Evolutionary conservation across 2,329 filamentous ascomycete species (phyloP).

Genomic region (Aspergillus sojae): DNA sequence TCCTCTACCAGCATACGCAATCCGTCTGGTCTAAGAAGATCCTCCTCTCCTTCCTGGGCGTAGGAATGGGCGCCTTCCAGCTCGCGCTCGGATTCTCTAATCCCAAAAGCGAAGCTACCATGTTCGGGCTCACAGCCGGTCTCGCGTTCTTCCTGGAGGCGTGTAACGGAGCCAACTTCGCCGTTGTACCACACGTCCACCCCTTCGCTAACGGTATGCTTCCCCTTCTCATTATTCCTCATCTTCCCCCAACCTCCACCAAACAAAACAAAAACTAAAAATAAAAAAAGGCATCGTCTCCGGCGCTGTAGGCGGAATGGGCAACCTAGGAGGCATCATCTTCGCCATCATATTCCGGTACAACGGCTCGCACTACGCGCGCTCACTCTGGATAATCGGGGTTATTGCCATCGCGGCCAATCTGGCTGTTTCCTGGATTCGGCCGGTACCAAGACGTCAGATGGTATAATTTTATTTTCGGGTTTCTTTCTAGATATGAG

Average conservation of each 20-base stretch:
- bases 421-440: constrained; percentile 65
- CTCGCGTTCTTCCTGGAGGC: constrained; percentile 83
- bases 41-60: constrained; percentile 58
- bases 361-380: constrained; percentile 66
- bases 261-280: not conserved
- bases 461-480: constrained; percentile 26
- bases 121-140: constrained; percentile 76
- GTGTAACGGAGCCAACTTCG: constrained; percentile 83
- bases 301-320: constrained; percentile 75
- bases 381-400: constrained; percentile 80
- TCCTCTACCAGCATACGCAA: constrained; percentile 55
- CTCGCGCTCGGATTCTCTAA: constrained; percentile 67
- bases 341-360: constrained; percentile 86
- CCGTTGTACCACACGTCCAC: constrained; percentile 83
- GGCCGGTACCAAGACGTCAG: constrained; percentile 58
- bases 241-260: fast-evolving
- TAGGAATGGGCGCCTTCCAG: constrained; percentile 62
- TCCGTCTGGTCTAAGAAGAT: constrained; percentile 67
- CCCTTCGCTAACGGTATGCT: constrained; percentile 73
- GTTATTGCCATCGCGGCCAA: constrained; percentile 72
- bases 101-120: constrained; percentile 62
- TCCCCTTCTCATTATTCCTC: not conserved
- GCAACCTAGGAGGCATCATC: constrained; percentile 82
- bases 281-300: constrained; percentile 59
- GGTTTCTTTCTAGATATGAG: not conserved